These are phyloP conservation scores for Basipetospora chlamydospora DNA, from an alignment of 2,329 filamentous ascomycete species.

Conservation along the genomic window DNA sequence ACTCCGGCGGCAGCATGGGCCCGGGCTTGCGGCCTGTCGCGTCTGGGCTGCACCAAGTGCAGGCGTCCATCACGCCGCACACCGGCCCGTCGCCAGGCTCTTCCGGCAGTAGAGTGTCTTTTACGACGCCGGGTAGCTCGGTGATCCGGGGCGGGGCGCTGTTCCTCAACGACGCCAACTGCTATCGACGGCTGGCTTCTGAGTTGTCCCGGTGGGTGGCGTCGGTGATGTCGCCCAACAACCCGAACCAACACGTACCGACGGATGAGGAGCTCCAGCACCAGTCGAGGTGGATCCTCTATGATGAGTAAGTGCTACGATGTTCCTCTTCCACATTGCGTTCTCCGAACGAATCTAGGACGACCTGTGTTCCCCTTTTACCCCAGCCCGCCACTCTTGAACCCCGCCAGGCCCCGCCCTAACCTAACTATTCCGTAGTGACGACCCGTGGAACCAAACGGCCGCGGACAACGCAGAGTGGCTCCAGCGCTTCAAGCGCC, in stretches of 20 bases:
- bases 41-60: not conserved
- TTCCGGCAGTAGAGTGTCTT: not conserved
- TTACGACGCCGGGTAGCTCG: not conserved
- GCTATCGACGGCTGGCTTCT: conserved; percentile 38
- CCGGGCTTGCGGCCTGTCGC: not conserved
- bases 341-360: not conserved
- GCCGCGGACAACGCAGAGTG: conserved; percentile 50
- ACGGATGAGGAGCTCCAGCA: conserved; percentile 49
- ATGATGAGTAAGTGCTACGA: conserved; percentile 36
- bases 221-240: conserved; percentile 41
- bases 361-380: not conserved
- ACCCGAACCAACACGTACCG: conserved; percentile 43
- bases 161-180: conserved; percentile 46
- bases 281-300: conserved; percentile 48
- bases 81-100: not conserved
- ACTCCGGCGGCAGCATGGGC: not conserved
- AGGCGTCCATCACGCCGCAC: not conserved
- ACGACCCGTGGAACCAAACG: conserved; percentile 51
- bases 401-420: too few species aligned
- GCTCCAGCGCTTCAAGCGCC: conserved; percentile 47
- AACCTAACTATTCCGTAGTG: conserved; percentile 20
- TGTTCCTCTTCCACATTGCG: not conserved
- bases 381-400: too few species aligned
- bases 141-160: conserved; percentile 12
- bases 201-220: conserved; percentile 39